These are phyloP conservation scores for Thielaviopsis ethacetica DNA, from an alignment of 2,329 filamentous ascomycete genomes.

Conservation along the genomic window DNA sequence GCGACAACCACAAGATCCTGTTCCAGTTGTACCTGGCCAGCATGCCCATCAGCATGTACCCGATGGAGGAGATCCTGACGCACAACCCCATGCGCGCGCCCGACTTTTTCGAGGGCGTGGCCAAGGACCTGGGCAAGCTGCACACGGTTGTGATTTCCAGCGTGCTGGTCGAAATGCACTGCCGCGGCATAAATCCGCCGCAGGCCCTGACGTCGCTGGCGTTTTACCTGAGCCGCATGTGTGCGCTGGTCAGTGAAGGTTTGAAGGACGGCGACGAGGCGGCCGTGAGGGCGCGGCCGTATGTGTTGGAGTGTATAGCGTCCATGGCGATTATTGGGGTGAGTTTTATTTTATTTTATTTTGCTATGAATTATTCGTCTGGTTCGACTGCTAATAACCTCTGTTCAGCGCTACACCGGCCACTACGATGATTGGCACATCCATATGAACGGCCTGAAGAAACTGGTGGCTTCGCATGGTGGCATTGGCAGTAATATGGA, in stretches of 20 bases:
- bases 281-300: conserved; percentile 5
- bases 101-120: conserved; percentile 10
- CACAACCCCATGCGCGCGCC: conserved; percentile 10
- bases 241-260: conserved; percentile 10
- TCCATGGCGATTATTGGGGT: conserved; percentile 11
- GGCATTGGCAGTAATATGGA: conserved; percentile 7
- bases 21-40: conserved; percentile 8
- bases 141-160: conserved; percentile 11
- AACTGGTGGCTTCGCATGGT: conserved; percentile 5
- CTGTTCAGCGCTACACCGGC: conserved; percentile 6
- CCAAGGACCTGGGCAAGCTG: conserved; percentile 9
- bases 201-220: conserved; percentile 8
- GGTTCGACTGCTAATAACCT: neutral
- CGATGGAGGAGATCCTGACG: conserved; percentile 8
- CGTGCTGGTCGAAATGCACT: conserved; percentile 11
- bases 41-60: conserved; percentile 11
- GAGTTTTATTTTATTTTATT: neutral
- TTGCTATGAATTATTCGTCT: no score
- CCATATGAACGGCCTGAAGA: conserved; percentile 11
- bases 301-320: conserved; percentile 11
- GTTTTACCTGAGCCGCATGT: conserved; percentile 11
- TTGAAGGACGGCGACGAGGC: conserved; percentile 10
- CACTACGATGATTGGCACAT: conserved; percentile 11
- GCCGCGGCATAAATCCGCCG: conserved; percentile 8
- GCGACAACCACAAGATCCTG: conserved; percentile 9